Conservation (phyloP, 768 basidiomycete genomes). For the Suillus clintonianus region DNA sequence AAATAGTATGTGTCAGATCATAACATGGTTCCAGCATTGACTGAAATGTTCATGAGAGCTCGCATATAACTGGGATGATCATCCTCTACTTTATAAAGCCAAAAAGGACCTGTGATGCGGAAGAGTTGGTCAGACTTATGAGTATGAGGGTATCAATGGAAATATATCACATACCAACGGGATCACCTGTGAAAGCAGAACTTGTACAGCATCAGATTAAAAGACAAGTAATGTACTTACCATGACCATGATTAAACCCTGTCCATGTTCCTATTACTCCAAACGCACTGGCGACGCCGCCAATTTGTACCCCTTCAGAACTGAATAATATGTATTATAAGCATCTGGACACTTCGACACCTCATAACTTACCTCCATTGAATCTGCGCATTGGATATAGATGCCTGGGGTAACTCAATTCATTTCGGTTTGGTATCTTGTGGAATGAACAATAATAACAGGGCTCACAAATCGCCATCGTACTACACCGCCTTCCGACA, state of each 20-base stretch:
- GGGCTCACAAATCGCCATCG: constrained; percentile 62
- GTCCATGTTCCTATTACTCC: constrained; percentile 75
- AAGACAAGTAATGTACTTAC: constrained; percentile 28
- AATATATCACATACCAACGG: constrained; percentile 51
- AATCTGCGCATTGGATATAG: constrained; percentile 51
- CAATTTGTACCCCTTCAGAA: constrained; percentile 68
- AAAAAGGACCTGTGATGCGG: constrained; percentile 58
- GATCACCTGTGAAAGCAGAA: constrained; percentile 47
- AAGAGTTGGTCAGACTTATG: constrained; percentile 2
- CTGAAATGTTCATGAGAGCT: constrained; percentile 17
- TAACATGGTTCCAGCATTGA: background rate
- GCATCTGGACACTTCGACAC: background rate
- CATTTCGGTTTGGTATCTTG: constrained; percentile 6
- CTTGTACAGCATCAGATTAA: background rate
- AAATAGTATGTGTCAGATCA: background rate
- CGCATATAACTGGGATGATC: constrained; percentile 37
- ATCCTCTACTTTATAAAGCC: constrained; percentile 64
- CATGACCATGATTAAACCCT: constrained; percentile 57
- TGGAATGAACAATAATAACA: background rate
- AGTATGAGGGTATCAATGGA: background rate
- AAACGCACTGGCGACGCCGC: constrained; percentile 61
- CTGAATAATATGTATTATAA: constrained; percentile 35
- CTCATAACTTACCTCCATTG: constrained; percentile 57
- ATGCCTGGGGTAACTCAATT: constrained; percentile 40
- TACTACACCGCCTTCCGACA: constrained; percentile 46